Evolutionary conservation across 1,284 basidiomycete genomes (phyloP), one percentile per base, ranked within the genome.

Genomic region (Fistulina hepatica): DNA sequence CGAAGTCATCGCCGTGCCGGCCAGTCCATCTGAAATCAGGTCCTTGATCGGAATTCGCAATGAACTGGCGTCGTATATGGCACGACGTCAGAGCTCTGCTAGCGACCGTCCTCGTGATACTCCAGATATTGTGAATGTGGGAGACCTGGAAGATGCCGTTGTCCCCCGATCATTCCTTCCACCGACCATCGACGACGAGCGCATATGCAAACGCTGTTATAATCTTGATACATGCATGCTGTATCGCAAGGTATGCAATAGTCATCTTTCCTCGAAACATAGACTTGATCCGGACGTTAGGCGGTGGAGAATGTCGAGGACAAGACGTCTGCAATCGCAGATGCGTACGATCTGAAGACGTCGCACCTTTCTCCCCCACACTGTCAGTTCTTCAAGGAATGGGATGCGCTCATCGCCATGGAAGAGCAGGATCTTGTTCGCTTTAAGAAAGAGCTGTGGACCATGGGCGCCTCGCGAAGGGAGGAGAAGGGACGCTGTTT

Each of bases 401-500:
- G 95, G 95, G 93, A 98, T 53, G 65, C 69, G 1, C 67, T 97
- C 8, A 69, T 98, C 39, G 71, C 84, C 1, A 61, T 93, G 13
- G 95, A 98, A 55, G 95, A 98, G 53, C 78, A 81, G 42, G 92
- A 95, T 48, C 66, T 85, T 8, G 61, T 80, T 9, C 72, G 82
- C 11, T 86, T 89, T 58, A 76, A 81, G 47, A 85, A 85, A 45
- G 93, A 98, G 52, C 67, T 98, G 6, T 99, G 94, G 94, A 94
- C 88, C 0, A 76, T 95, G 71, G 71, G 74, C 5, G 88, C 90
- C 0, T 61, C 59, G 3, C 79, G 89, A 48, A 73, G 95, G 32
- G 86, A 93, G 55, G 68, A 64, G 38, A 72, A 69, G 33, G 92
- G 92, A 1, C 66, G 88, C 43, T 91, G 89, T 50, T 85, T 94